Conservation (phyloP, 805 yeast genomes). For the Monosporozyma unispora region DNA sequence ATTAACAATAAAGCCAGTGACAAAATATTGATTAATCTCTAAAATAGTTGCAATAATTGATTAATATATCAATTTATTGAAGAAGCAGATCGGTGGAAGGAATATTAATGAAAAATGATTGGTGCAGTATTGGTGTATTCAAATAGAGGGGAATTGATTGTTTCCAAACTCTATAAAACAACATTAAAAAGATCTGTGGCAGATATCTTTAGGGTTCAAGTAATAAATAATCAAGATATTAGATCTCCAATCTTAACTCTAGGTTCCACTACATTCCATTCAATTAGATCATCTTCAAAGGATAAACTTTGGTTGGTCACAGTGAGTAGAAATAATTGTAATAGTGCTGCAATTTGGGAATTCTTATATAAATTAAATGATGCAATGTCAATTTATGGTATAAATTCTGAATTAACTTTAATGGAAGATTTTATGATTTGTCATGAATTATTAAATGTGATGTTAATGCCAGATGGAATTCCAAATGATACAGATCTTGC, state of each 20-base stretch:
- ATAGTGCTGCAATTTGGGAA: slow-evolving; percentile 73
- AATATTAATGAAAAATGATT: slow-evolving; percentile 53
- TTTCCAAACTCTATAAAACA: slow-evolving; percentile 63
- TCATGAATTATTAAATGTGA: slow-evolving; percentile 71
- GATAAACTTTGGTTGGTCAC: slow-evolving; percentile 71
- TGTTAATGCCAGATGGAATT: slow-evolving; percentile 32
- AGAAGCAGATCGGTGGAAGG: too few relatives aligned
- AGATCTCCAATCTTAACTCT: slow-evolving; percentile 70
- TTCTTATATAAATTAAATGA: slow-evolving; percentile 56
- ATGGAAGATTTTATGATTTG: slow-evolving; percentile 58
- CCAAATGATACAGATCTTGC: slow-evolving; percentile 22
- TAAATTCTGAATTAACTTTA: slow-evolving; percentile 39
- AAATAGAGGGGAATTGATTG: slow-evolving; percentile 72
- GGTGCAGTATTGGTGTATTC: slow-evolving; percentile 75
- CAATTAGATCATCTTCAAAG: slow-evolving; percentile 44
- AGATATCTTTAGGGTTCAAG: slow-evolving; percentile 89
- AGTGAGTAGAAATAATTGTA: slow-evolving; percentile 82
- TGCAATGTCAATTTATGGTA: slow-evolving; percentile 38
- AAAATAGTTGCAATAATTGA: too few relatives aligned
- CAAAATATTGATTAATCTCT: too few relatives aligned
- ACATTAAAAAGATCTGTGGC: slow-evolving; percentile 71
- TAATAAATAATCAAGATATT: slow-evolving; percentile 50
- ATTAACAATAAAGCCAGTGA: background rate
- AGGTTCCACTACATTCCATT: slow-evolving; percentile 87
- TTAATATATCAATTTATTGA: too few relatives aligned